Base-by-base conservation (phyloP, 805 yeast species). In the Metschnikowia colocasiae region DNA sequence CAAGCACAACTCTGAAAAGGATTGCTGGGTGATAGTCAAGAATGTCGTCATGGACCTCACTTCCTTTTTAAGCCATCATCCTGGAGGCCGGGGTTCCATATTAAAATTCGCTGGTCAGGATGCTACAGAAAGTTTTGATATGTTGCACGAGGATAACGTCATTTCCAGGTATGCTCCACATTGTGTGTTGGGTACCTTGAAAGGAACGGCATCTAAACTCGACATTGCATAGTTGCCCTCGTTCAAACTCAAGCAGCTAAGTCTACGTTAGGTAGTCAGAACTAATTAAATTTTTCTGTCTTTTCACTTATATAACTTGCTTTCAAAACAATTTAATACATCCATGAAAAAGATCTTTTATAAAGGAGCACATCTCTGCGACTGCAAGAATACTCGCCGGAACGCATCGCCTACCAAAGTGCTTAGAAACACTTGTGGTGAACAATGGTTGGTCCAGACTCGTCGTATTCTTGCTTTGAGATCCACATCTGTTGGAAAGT, bases 401-500 rank as follows among this genome's bases (percentile, higher is more conserved):
- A 31, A 18, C 34, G 50, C 45, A 33, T 35, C n/a, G 34, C 34
- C 18, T 34, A 37, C 37, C 25, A 41, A 46, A n/a, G 43, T 45
- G 52, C 69, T 82, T 84, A 85, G 84, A 86, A 86, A 81, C 95
- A 87, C 80, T 87, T 87, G 79, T 86, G 91, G 84, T 87, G 94
- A 67, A 94, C 99, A 73, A 94, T 94, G 58, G 97, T 90, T 68
- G 99, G 99, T 71, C 99, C 99, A 79, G 97, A 88, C 82, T 94
- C 99, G 85, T 94, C 99, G 87, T 94, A 94, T 83, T 94, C 99
- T 82, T 94, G 98, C 85, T 94, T 94, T 71, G 98, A 91, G 87
- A 94, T 90, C 99, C 99, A 94, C 98, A 94, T 92, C 80, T 94
- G 98, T 83, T 94, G 98, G 97, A 94, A 94, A 74, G 99, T 94